Evolutionary conservation across 306 rosid genomes (phyloP).

Genomic region (Purshia tridentata): DNA sequence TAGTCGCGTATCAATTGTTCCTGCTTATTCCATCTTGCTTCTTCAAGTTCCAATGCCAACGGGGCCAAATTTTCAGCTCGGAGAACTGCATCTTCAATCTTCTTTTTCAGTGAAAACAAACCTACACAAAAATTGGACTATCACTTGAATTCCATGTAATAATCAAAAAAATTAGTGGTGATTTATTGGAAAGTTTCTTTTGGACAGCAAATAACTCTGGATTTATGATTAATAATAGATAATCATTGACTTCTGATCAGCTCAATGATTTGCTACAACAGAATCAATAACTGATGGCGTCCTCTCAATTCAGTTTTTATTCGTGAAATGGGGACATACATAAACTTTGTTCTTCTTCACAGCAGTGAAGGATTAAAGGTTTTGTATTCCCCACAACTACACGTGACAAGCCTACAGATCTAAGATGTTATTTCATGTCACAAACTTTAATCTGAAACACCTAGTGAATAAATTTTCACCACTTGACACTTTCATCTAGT

Average conservation of each 20-base stretch:
- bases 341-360: background rate
- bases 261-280: background rate
- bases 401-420: background rate
- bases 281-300: background rate
- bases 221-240: background rate
- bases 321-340: background rate
- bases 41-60: conserved; percentile 70
- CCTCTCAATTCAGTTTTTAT: background rate
- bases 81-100: conserved; percentile 69
- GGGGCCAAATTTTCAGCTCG: conserved; percentile 74
- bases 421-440: background rate
- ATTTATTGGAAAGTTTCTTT: background rate
- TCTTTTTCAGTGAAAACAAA: conserved; percentile 69
- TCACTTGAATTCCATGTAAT: conserved; percentile 16
- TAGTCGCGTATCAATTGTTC: conserved; percentile 62
- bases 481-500: background rate
- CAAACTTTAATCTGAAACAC: background rate
- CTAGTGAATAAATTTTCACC: background rate
- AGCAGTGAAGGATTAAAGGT: background rate
- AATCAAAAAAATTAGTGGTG: background rate
- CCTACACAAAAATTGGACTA: conserved; percentile 39
- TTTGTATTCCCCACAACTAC: background rate
- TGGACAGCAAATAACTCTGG: background rate
- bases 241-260: background rate
- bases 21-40: conserved; percentile 59